Evolutionary conservation across 352 stramenopile genomes (phyloP).

Genomic region (Thraustotheca clavata): DNA sequence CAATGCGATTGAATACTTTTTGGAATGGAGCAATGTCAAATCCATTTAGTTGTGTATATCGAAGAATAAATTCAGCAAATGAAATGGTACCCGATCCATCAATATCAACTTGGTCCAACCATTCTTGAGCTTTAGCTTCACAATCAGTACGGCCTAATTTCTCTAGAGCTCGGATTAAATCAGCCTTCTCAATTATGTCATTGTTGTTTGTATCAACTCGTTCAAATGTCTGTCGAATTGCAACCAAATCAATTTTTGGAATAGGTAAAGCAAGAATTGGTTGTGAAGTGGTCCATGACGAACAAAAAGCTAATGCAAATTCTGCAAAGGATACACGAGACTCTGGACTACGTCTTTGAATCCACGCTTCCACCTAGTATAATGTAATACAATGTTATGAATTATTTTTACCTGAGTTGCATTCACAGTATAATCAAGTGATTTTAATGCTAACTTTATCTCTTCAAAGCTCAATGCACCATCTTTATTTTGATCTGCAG

Average conservation of each 20-base stretch:
- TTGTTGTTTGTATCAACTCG: slow-evolving; percentile 30
- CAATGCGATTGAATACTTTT: slow-evolving; percentile 28
- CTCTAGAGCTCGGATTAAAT: slow-evolving; percentile 29
- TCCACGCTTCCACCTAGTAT: slow-evolving; percentile 17
- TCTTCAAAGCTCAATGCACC: slow-evolving; percentile 45
- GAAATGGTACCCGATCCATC: slow-evolving; percentile 30
- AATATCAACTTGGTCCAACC: slow-evolving; percentile 31
- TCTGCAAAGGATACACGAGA: slow-evolving; percentile 37
- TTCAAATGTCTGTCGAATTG: slow-evolving; percentile 38
- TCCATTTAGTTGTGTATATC: slow-evolving; percentile 42
- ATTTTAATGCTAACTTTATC: slow-evolving; percentile 34
- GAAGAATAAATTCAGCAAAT: slow-evolving; percentile 59
- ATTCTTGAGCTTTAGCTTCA: slow-evolving; percentile 26
- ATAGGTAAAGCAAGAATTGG: slow-evolving; percentile 38
- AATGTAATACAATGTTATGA: background rate
- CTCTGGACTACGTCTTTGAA: slow-evolving; percentile 27
- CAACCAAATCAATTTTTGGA: slow-evolving; percentile 34
- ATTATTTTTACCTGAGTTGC: slow-evolving; percentile 31
- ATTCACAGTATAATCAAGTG: slow-evolving; percentile 29
- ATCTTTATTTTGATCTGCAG: slow-evolving; percentile 48
- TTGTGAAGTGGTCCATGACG: slow-evolving; percentile 12
- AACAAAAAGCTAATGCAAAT: slow-evolving; percentile 47
- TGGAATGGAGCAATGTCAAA: slow-evolving; percentile 31
- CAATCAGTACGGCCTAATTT: slow-evolving; percentile 29
- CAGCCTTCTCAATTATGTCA: slow-evolving; percentile 32